phyloP scores from a whole-genome alignment of 495 filamentous ascomycete genomes.

The Usnea hakonensis region DNA sequence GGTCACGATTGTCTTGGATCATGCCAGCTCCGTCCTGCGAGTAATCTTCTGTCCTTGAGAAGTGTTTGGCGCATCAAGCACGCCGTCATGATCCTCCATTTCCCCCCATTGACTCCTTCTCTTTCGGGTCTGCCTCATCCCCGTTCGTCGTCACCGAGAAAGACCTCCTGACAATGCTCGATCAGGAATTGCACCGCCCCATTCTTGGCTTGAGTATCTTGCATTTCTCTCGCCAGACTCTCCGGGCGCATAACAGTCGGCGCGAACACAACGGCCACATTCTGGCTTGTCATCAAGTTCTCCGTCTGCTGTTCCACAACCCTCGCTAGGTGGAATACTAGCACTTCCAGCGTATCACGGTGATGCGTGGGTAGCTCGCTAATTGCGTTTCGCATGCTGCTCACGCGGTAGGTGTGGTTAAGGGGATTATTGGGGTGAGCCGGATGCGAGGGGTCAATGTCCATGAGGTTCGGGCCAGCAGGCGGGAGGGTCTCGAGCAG shows the following conservation, averaged over 20 bases:
- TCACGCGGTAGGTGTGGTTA: slow-evolving; percentile 44
- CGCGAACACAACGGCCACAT: slow-evolving; percentile 94
- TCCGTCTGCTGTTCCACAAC: slow-evolving; percentile 75
- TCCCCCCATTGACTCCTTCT: background rate
- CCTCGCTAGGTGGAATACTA: slow-evolving; percentile 87
- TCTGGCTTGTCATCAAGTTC: slow-evolving; percentile 91
- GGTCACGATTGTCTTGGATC: background rate
- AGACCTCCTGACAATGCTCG: slow-evolving; percentile 75
- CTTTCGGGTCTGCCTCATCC: slow-evolving; percentile 2
- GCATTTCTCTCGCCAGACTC: slow-evolving; percentile 87
- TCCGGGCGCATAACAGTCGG: slow-evolving; percentile 92
- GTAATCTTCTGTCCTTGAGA: background rate
- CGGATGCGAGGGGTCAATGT: slow-evolving; percentile 21
- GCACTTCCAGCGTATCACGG: slow-evolving; percentile 80
- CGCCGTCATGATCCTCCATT: background rate
- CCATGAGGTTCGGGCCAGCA: slow-evolving; percentile 7
- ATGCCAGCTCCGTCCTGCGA: background rate
- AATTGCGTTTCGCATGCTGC: slow-evolving; percentile 60
- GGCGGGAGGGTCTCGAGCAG: slow-evolving; percentile 60
- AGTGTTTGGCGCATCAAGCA: background rate
- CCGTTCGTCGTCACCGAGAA: slow-evolving; percentile 28
- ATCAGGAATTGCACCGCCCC: slow-evolving; percentile 82
- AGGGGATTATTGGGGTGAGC: slow-evolving; percentile 29
- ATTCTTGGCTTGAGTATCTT: slow-evolving; percentile 89
- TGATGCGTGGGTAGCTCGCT: slow-evolving; percentile 73